A percentile compares a stretch with the other conserved stretches of the same genome.
Conservation (phyloP, 495 filamentous ascomycete species). For the Symbiotaphrina buchneri region DNA sequence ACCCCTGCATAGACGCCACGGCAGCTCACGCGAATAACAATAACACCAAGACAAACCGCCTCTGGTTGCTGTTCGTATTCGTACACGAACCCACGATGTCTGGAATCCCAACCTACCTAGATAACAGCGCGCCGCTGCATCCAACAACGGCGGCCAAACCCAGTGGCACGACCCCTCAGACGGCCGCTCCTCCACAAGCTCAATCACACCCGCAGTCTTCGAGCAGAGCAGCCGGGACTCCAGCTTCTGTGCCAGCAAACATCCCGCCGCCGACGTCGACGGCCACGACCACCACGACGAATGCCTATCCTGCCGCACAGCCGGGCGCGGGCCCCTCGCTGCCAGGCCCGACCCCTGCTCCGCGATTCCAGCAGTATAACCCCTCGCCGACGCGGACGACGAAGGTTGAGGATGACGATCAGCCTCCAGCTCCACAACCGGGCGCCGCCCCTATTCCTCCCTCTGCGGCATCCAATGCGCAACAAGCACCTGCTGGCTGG, state of each 20-base stretch:
- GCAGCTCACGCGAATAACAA: too few species aligned
- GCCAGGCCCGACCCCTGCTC: constrained; percentile 9
- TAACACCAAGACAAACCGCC: too few species aligned
- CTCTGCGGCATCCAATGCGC: constrained; percentile 8
- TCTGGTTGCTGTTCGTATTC: too few species aligned
- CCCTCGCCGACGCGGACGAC: neutral
- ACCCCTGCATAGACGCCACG: too few species aligned
- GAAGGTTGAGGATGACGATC: constrained; percentile 9
- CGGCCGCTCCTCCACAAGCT: constrained; percentile 10
- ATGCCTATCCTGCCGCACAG: constrained; percentile 22
- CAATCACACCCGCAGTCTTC: constrained; percentile 2
- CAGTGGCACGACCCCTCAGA: constrained; percentile 23
- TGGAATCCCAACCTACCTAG: constrained; percentile 33
- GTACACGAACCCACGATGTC: constrained; percentile 25
- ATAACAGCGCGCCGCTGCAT: constrained; percentile 31
- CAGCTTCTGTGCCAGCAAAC: constrained; percentile 10
- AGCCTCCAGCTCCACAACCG: constrained; percentile 37
- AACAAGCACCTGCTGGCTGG: constrained; percentile 5
- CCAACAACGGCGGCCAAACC: constrained; percentile 17
- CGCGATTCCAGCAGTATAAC: constrained; percentile 10
- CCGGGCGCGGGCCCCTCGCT: constrained; percentile 16
- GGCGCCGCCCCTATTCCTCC: constrained; percentile 22
- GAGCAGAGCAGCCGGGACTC: constrained; percentile 5
- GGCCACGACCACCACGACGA: constrained; percentile 17
- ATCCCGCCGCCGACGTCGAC: constrained; percentile 9